Base-by-base conservation (phyloP, 306 rosid genomes). In the Malus asiatica region DNA sequence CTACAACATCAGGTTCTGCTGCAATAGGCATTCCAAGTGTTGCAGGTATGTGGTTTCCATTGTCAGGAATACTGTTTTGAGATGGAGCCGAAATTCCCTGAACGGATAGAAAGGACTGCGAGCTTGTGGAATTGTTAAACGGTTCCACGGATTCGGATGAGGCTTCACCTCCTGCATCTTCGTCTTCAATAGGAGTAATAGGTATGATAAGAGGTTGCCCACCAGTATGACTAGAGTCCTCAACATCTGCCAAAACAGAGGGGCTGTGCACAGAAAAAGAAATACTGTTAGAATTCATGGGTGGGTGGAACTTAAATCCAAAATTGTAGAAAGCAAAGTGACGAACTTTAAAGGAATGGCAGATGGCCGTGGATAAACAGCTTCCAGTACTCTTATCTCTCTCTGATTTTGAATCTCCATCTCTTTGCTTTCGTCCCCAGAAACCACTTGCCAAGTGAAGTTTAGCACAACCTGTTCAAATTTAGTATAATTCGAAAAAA, bases 341-440 rank as follows among this genome's bases (percentile, higher is more conserved):
- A 23, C 93, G 27, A 42, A 93, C 98, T 93, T 89, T 40, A 84
- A 89, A 75, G 98, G 98, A 78, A 93, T 93, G 76, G 98, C 88
- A 46, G 98, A 91, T 29, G 86, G 83, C 13, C 97, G 90, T 29
- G 98, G 98, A 84, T 93, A 93, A 77, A 89, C 86, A 57, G 98
- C 98, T 88, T 93, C 98, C 23, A 93, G 90, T 57, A 91, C 93
- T 84, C 97, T 86, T 92, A 91, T 76, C 84, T 93, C 98, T 84
- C 98, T 91, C 76, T 88, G 89, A 79, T 79, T 77, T 88, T 91
- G 87, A 80, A 82, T 81, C 76, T 76, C 87, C 53, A 75, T 82
- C 80, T 93, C 96, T 70, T 83, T 76, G 85, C 97, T 91, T 86
- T 93, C 97, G 83, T 93, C 98, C 77, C 97, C 98, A 71, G 90